Base-by-base conservation (phyloP, 768 basidiomycete genomes). In the Termitomyces heimii region DNA sequence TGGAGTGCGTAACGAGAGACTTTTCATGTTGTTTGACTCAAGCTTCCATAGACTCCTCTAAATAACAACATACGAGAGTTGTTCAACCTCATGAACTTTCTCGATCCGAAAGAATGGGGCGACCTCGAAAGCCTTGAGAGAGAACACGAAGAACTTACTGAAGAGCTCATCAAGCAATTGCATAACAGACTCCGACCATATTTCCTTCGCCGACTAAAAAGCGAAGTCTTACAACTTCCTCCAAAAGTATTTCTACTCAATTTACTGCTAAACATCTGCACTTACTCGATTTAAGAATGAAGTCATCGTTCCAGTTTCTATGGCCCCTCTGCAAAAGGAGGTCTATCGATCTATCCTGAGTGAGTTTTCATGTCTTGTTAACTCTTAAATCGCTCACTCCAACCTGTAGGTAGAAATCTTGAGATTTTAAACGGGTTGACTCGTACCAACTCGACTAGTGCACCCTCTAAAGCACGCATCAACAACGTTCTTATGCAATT, bases 31-130 rank as follows among this genome's bases (percentile, higher is more conserved):
- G 29, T 49, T 26, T 58, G 44, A 63, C 61, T 63, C 18, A 57
- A n/a, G 39, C 4, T 28, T 20, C 39, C 39, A 20, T 57, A 93
- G 81, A 98, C 97, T 0, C 96, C 96, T 0, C 71, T 98, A 57
- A 98, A 98, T 71, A 98, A 98, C 75, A 98, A 98, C 67, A 88
- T 99, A 24, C 82, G 92, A 47, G 97, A 99, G 71, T 72, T 99
- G 26, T 96, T 98, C 77, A 98, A 95, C 69, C 78, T 99, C 43
- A 94, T 99, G 86, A 92, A 94, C 68, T 98, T 98, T 75, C 81
- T 98, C 18, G 92, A 94, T 67, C 83, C 89, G 5, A 62, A 71
- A 13, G 76, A 88, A 60, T 92, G 92, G 92, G 68, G 72, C 5
- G 84, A 98, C 67, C 74, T 98, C 22, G 83, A 87, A 64, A 77